Evolutionary conservation across 2,329 filamentous ascomycete species (phyloP).

Genomic region (Neofusicoccum umdonicola): DNA sequence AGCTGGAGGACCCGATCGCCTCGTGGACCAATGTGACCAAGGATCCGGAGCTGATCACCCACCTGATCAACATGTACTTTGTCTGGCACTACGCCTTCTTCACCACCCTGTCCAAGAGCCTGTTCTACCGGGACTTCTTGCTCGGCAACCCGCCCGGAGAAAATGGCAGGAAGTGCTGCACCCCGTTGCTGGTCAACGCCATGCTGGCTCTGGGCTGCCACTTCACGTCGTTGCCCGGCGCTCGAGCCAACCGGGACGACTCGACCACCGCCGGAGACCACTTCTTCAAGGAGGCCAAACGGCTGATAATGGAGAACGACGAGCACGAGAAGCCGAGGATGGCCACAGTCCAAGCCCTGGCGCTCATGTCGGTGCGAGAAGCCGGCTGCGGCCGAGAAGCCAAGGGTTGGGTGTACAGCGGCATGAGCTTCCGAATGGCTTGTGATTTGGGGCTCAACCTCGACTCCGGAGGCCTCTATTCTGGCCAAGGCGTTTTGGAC

Average conservation of each 20-base stretch:
- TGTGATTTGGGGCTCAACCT: slow-evolving; percentile 90
- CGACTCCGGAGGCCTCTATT: slow-evolving; percentile 66
- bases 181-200: slow-evolving; percentile 83
- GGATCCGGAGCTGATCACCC: slow-evolving; percentile 74
- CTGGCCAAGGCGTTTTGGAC: slow-evolving; percentile 57
- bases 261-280: slow-evolving; percentile 88
- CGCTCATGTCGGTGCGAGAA: slow-evolving; percentile 93
- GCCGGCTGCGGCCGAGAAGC: slow-evolving; percentile 91
- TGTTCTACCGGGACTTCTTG: slow-evolving; percentile 85
- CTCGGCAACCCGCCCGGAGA: slow-evolving; percentile 63
- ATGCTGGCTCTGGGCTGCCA: slow-evolving; percentile 93
- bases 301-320: slow-evolving; percentile 84
- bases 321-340: slow-evolving; percentile 87
- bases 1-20: slow-evolving; percentile 67
- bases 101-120: slow-evolving; percentile 77
- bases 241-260: slow-evolving; percentile 69
- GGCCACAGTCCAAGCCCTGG: slow-evolving; percentile 88
- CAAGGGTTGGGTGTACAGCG: slow-evolving; percentile 97
- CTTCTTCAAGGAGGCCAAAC: slow-evolving; percentile 92
- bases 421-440: slow-evolving; percentile 98
- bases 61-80: slow-evolving; percentile 97
- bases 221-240: slow-evolving; percentile 75
- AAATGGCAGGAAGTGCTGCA: slow-evolving; percentile 63
- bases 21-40: slow-evolving; percentile 87
- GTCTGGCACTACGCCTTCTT: slow-evolving; percentile 98